Evolutionary conservation across 73 alveolate species (phyloP).

Genomic region (Blepharisma japonicum): DNA sequence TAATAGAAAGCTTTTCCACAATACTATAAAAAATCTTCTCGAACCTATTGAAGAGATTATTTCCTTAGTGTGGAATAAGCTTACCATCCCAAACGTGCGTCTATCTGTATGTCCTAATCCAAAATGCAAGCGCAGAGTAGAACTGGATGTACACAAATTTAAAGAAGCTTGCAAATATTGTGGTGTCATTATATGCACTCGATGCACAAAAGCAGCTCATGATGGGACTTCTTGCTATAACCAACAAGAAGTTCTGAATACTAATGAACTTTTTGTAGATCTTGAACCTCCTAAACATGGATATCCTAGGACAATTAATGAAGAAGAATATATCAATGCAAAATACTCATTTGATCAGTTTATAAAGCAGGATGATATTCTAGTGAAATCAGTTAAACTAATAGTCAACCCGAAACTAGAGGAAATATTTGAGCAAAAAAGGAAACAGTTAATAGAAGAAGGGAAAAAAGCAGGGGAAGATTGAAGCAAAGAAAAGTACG

Average conservation of each 20-base stretch:
- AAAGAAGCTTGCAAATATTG: not conserved
- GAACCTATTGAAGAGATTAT: no score
- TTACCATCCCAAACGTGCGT: no score
- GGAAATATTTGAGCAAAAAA: not conserved
- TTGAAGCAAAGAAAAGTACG: not conserved
- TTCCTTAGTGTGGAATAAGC: no score
- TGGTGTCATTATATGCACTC: not conserved
- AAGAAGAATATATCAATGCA: constrained; percentile 19
- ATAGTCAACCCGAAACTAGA: not conserved
- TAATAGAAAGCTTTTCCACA: no score
- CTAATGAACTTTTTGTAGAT: not conserved
- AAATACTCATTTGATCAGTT: constrained; percentile 18
- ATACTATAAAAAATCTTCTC: no score
- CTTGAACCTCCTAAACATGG: not conserved
- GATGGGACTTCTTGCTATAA: not conserved
- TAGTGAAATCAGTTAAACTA: not conserved
- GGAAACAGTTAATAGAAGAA: not conserved
- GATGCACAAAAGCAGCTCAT: constrained; percentile 4
- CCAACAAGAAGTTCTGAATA: not conserved
- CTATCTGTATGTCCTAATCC: no score
- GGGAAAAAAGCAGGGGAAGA: not conserved
- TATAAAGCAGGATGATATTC: not conserved
- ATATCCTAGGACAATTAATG: not conserved
- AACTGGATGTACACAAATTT: no score
- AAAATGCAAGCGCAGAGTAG: no score